These are phyloP conservation scores for Colletotrichum coccodes DNA, from an alignment of 2,329 filamentous ascomycete species.

Conservation along the genomic window DNA sequence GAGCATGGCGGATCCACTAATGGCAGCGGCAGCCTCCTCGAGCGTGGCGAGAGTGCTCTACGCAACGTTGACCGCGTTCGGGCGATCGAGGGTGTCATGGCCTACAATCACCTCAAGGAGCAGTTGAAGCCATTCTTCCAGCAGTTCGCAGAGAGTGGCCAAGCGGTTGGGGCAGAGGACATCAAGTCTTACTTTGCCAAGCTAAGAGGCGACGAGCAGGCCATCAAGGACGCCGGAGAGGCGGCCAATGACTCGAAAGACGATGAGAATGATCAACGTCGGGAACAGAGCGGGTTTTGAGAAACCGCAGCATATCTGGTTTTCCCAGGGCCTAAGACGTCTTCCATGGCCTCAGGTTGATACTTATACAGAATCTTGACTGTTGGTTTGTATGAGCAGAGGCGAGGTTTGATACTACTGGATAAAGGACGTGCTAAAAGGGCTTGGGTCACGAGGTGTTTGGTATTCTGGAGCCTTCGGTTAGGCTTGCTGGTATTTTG, in stretches of 20 bases:
- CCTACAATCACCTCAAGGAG: slow-evolving; percentile 95
- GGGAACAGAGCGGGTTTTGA: slow-evolving; percentile 66
- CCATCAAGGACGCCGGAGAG: slow-evolving; percentile 71
- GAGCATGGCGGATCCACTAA: slow-evolving; percentile 66
- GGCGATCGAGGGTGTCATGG: slow-evolving; percentile 97
- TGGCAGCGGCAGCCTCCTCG: slow-evolving; percentile 85
- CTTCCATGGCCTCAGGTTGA: background rate
- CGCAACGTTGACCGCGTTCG: slow-evolving; percentile 91
- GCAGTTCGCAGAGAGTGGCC: slow-evolving; percentile 91
- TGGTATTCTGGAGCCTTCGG: background rate
- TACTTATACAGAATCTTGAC: background rate
- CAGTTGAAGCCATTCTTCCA: slow-evolving; percentile 95
- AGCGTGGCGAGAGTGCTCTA: slow-evolving; percentile 91
- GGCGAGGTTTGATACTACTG: background rate
- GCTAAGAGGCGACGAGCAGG: slow-evolving; percentile 86
- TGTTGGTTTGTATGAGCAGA: background rate
- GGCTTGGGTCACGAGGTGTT: background rate
- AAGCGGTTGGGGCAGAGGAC: slow-evolving; percentile 91
- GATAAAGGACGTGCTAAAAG: background rate
- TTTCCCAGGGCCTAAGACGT: background rate
- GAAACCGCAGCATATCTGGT: background rate
- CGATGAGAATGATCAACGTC: slow-evolving; percentile 50
- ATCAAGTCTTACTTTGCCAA: slow-evolving; percentile 98
- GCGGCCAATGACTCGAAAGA: slow-evolving; percentile 53
- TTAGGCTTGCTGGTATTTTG: background rate